phyloP scores from a whole-genome alignment of 139 green algal genomes.

The Choricystis sp. region DNA sequence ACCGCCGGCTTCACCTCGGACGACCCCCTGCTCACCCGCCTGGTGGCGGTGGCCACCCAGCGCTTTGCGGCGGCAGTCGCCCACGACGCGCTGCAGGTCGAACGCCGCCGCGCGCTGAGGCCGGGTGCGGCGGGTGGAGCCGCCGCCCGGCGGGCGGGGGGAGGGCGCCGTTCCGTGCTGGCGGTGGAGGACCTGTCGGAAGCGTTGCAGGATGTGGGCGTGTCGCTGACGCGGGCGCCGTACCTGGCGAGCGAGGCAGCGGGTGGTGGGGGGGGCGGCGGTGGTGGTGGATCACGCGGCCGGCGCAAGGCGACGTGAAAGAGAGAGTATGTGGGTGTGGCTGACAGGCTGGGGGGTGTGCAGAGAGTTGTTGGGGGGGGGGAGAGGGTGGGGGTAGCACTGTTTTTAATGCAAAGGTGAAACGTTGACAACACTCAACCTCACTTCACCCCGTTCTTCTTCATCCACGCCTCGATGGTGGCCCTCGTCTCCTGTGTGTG shows the following conservation, averaged over 20 bases:
- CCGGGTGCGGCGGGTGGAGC: no score
- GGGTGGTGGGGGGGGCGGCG: no score
- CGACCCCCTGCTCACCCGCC: not conserved
- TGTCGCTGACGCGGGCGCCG: not conserved
- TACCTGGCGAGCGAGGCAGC: not conserved
- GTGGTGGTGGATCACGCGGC: not conserved
- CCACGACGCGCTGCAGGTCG: not conserved
- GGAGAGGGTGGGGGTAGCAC: no score
- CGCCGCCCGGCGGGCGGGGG: no score
- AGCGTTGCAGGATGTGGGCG: not conserved
- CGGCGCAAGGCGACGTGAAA: not conserved
- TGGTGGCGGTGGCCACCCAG: not conserved
- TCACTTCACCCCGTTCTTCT: not conserved
- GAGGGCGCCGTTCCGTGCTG: not conserved
- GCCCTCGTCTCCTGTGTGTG: not conserved
- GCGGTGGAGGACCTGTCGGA: not conserved
- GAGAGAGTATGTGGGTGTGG: not conserved
- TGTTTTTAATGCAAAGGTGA: not conserved
- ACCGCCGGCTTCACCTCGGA: not conserved
- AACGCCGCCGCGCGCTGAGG: not conserved
- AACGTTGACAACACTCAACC: no score
- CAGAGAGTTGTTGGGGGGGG: no score
- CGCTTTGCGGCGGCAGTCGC: not conserved
- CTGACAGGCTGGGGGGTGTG: no score
- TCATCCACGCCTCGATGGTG: not conserved